Base-by-base conservation (phyloP, 805 yeast species). In the Cyberlindnera xishuangbannaensis region DNA sequence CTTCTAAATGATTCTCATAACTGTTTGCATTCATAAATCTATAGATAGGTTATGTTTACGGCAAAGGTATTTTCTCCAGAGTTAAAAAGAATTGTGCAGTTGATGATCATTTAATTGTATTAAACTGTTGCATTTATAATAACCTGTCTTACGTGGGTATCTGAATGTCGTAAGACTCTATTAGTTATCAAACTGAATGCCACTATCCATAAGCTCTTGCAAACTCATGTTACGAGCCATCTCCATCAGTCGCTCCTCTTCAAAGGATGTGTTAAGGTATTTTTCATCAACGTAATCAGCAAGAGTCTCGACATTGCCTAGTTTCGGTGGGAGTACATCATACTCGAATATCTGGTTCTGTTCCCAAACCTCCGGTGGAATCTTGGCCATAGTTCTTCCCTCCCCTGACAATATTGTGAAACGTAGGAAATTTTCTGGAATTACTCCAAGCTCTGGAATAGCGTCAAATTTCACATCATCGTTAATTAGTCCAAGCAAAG, bases 391-490 rank as follows among this genome's bases (percentile, higher is more conserved):
- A 2, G 79, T 68, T 26, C 74, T 69, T 16, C 74, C 75, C 53
- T 82, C 92, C 13, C 82, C 83, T 0, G 87, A 78, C 26, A 83
- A 56, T 20, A 83, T 67, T 3, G 77, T 79, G 55, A 81, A 80
- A 36, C 95, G 65, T 10, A 82, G 45, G 38, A 83, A 61, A 47
- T 80, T 82, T 5, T 58, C 49, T 1, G 90, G 87, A 1, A 80
- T 62, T 4, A 39, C 45, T 2, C 51, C 48, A 14, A 47, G 48
- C 18, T 47, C 37, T 19, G 26, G 32, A 23, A 45, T 35, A 13
- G 34, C 41, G 10, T 27, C 38, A 34, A 29, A 27, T 17, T 39
- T 41, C 31, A 41, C 8, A n/a, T 30, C 44, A 6, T 30, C 43
- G 5, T 26, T 24, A 5, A 60, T 40, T 10, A 63, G 27, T 4